phyloP scores from a whole-genome alignment of 148 eudicot genomes.

The Camellia japonica region DNA sequence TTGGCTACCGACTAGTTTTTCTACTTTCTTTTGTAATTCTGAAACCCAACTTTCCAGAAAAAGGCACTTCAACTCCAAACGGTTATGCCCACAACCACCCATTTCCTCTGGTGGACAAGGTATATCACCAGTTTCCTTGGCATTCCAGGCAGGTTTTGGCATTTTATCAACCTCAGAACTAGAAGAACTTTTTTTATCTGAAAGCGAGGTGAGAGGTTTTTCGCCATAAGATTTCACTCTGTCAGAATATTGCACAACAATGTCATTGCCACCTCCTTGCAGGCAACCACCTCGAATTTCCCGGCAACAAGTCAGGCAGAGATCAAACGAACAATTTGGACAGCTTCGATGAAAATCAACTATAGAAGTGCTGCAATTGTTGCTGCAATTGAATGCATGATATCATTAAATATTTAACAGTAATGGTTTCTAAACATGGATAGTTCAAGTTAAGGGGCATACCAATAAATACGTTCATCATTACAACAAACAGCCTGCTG shows the following conservation, averaged over 20 bases:
- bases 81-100: slow-evolving; percentile 30
- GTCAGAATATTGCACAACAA: slow-evolving; percentile 2
- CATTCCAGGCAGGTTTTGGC: slow-evolving; percentile 23
- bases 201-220: neutral
- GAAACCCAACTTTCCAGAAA: slow-evolving; percentile 22
- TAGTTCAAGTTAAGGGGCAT: slow-evolving; percentile 7
- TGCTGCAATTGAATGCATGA: slow-evolving; percentile 21
- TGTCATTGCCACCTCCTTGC: slow-evolving; percentile 10
- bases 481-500: slow-evolving; percentile 6
- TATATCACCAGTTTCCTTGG: slow-evolving; percentile 28
- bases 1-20: slow-evolving; percentile 11
- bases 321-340: slow-evolving; percentile 32
- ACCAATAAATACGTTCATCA: slow-evolving; percentile 35
- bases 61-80: slow-evolving; percentile 27
- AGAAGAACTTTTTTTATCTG: neutral
- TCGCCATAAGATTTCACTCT: slow-evolving; percentile 8
- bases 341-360: slow-evolving; percentile 47
- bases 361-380: slow-evolving; percentile 40
- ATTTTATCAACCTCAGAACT: slow-evolving; percentile 1
- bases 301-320: slow-evolving; percentile 40
- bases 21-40: slow-evolving; percentile 17
- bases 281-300: slow-evolving; percentile 28
- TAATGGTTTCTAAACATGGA: neutral
- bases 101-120: slow-evolving; percentile 29
- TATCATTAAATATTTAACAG: neutral